phyloP scores from a whole-genome alignment of 257 asterid genomes.

The Hygrophila difformis region DNA sequence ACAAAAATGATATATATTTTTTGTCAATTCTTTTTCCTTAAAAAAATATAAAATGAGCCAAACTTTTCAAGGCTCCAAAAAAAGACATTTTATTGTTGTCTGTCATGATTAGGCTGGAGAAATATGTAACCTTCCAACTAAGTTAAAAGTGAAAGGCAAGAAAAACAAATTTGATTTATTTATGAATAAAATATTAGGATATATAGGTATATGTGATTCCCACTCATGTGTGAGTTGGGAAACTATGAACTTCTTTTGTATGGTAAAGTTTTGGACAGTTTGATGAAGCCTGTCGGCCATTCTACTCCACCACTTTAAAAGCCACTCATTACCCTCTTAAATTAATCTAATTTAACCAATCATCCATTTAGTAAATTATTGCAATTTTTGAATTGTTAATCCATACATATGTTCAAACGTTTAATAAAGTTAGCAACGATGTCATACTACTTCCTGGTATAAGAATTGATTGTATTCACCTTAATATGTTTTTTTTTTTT shows the following conservation, averaged over 20 bases:
- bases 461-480: too few species aligned
- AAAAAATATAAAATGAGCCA: background rate
- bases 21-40: too few species aligned
- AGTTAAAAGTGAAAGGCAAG: conserved; percentile 20
- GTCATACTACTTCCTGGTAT: too few species aligned
- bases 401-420: too few species aligned
- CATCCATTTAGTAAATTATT: too few species aligned
- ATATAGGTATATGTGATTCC: conserved; percentile 13
- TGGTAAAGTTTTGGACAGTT: conserved; percentile 28
- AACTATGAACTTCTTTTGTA: conserved; percentile 17
- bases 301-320: conserved; percentile 16
- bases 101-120: conserved; percentile 39
- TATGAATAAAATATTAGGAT: background rate
- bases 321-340: conserved; percentile 7
- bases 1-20: too few species aligned
- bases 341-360: too few species aligned
- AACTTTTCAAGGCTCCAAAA: conserved; percentile 23
- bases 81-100: conserved; percentile 36
- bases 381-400: too few species aligned
- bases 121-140: conserved; percentile 19
- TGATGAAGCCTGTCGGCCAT: conserved; percentile 65
- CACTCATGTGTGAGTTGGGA: conserved; percentile 26
- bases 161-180: background rate
- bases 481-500: too few species aligned
- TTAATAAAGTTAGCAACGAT: too few species aligned